A percentile compares a stretch with the other conserved stretches of the same genome.
Evolutionary conservation across 495 filamentous ascomycete species (phyloP).

Genomic region (Tuber aestivum): DNA sequence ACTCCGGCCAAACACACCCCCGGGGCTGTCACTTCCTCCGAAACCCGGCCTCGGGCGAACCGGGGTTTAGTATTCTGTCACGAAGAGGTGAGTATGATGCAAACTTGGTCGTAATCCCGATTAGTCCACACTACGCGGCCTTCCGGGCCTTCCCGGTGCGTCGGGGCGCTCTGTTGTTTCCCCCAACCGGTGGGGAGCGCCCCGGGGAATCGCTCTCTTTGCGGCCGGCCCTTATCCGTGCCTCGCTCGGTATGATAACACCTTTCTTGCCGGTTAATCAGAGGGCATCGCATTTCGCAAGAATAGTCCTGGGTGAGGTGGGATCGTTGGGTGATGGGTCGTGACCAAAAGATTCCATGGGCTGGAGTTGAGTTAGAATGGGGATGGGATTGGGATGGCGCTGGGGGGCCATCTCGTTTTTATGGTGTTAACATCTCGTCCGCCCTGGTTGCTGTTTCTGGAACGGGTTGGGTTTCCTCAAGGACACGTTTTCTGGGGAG

Average conservation of each 20-base stretch:
- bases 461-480: background rate
- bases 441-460: too few species aligned
- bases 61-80: background rate
- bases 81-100: background rate
- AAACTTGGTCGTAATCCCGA: background rate
- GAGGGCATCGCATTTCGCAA: background rate
- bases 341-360: background rate
- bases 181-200: too few species aligned
- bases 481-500: too few species aligned
- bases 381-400: background rate
- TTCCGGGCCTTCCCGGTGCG: background rate
- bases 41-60: background rate
- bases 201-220: background rate
- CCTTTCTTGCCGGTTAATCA: background rate
- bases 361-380: background rate
- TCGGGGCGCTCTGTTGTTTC: background rate
- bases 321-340: background rate
- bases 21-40: background rate
- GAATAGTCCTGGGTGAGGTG: background rate
- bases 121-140: background rate
- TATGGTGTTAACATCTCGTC: too few species aligned
- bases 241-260: too few species aligned
- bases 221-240: background rate
- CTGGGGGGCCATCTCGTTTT: background rate
- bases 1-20: background rate